Evolutionary conservation across 148 eudicot species (phyloP), one percentile per base, ranked within the genome.

Genomic region (Vaccinium myrtillus): DNA sequence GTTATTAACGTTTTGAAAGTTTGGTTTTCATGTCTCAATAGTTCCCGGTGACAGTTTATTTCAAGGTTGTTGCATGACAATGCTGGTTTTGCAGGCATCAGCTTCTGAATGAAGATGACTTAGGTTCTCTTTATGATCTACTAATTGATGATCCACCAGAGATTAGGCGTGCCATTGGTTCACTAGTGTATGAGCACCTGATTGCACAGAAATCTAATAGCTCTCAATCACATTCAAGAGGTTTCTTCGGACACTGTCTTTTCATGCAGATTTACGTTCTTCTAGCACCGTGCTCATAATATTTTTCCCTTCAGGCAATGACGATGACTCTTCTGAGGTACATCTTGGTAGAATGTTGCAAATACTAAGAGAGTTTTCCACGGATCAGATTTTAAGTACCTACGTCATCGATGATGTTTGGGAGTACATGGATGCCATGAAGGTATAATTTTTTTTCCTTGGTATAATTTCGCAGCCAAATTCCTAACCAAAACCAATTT

Each of bases 371-470:
- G 99, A 97, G 86, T 97, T 97, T 84, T 91, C 96, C 46, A 87
- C 92, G 36, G 99, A 95, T 86, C 96, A 92, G 77, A 91, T 97
- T 84, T 87, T 97, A 63, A 92, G 91, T 88, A 91, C 92, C 53
- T 97, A 97, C 84, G 99, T 97, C 86, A 93, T 97, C 81, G 99
- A 97, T 88, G 99, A 97, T 89, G 93, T 95, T 8, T 97, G 99
- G 99, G 98, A 97, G 87, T 95, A 90, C 90, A 97, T 97, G 98
- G 91, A 87, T 81, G 99, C 99, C 81, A 97, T 97, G 98, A 97
- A 91, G 87, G 99, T 94, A 91, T 80, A 93, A 76, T 43, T 82
- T 32, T 81, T 30, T 54, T 61, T 51, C 53, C n/a, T 63, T 76
- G 21, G 30, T 48, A 3, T 63, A 6, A 48, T 61, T 39, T 81